Conservation (phyloP, 1,139 yeast species). For the Lodderomyces elongisporus region DNA sequence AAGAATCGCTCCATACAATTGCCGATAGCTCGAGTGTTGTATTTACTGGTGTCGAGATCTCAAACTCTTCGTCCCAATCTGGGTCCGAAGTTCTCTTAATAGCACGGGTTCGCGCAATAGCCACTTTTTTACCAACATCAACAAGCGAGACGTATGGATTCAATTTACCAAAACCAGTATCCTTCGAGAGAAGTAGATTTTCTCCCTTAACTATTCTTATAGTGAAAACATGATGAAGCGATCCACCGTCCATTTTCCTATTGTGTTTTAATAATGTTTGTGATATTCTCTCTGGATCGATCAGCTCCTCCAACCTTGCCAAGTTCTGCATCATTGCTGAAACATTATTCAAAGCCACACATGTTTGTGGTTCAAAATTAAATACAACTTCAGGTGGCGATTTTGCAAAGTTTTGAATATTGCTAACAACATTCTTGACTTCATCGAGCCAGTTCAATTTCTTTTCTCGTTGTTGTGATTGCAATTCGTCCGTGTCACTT, state of each 20-base stretch:
- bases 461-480: slow-evolving; percentile 1
- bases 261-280: slow-evolving; percentile 33
- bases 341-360: slow-evolving; percentile 72
- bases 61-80: slow-evolving; percentile 87
- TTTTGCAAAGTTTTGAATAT: slow-evolving; percentile 24
- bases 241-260: slow-evolving; percentile 27
- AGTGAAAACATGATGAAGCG: slow-evolving; percentile 55
- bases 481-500: slow-evolving; percentile 17
- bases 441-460: slow-evolving; percentile 39
- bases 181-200: slow-evolving; percentile 39
- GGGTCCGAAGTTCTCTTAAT: slow-evolving; percentile 64
- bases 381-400: slow-evolving; percentile 50
- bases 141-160: slow-evolving; percentile 67
- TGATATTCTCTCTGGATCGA: slow-evolving; percentile 62
- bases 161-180: slow-evolving; percentile 40
- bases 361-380: slow-evolving; percentile 58
- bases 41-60: slow-evolving; percentile 44
- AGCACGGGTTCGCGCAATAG: slow-evolving; percentile 69
- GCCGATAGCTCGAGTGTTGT: slow-evolving; percentile 44
- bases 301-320: slow-evolving; percentile 52
- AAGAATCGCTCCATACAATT: slow-evolving; percentile 71
- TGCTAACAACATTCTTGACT: slow-evolving; percentile 45
- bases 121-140: slow-evolving; percentile 53
- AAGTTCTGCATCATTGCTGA: slow-evolving; percentile 57
- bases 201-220: slow-evolving; percentile 67